Evolutionary conservation across 495 filamentous ascomycete species (phyloP), one percentile per base, ranked within the genome.

Genomic region (Astrocystis sublimbata): DNA sequence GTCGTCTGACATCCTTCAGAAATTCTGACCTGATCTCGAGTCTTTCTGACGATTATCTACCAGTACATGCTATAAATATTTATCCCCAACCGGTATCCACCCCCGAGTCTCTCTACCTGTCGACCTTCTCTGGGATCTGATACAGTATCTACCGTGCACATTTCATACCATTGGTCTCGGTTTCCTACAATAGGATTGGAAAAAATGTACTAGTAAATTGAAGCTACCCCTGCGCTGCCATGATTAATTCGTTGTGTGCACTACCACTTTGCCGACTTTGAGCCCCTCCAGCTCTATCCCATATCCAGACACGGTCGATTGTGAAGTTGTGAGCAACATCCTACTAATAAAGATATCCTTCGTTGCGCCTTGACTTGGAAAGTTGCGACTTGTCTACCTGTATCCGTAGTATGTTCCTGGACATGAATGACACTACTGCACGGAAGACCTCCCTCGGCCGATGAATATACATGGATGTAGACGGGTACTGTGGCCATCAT

Each of bases 201-300:
- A 23, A 50, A 59, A 40, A 59, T 33, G 26, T 47, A 8, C 42
- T n/a, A n/a, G n/a, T n/a, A n/a, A n/a, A n/a, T n/a, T n/a, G n/a
- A n/a, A n/a, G n/a, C n/a, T n/a, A 24, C 42, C 56, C 56, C 42
- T 50, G 42, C 31, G 21, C 26, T 21, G 56, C 21, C 38, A 24
- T 50, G 42, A 40, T 59, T 43, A 28, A 59, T 50, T 43, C 45
- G 56, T 15, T 59, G 28, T 43, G 43, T 50, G 56, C 40, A 47
- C 47, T 59, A 47, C 40, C 28, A 49, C 12, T 38, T 57, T 31
- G 23, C 38, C 38, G 40, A 28, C 35, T 35, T 52, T 10, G 28
- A 35, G 26, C 35, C 30, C 35, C n/a, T 9, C 26, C 19, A 49
- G 28, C 46, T 31, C 19, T 8, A 30, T 49, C n/a, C 26, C 24